Conservation (phyloP, 164 flowering plant species). For the Stephania yunnanensis region DNA sequence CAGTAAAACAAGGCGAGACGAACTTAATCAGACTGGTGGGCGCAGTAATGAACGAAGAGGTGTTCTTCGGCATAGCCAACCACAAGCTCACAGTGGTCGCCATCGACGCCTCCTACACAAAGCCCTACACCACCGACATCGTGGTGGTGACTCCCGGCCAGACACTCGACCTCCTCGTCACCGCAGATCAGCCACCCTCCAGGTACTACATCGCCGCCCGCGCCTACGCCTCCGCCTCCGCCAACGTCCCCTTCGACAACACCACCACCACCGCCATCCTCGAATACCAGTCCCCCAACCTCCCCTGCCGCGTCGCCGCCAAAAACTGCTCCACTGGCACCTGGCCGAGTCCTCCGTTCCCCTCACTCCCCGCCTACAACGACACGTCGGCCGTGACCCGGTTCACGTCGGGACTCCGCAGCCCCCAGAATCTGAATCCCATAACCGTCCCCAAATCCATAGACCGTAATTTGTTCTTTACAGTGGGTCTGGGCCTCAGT, state of each 20-base stretch:
- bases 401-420: slow-evolving; percentile 36
- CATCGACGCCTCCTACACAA: slow-evolving; percentile 66
- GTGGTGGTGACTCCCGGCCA: slow-evolving; percentile 82
- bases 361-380: slow-evolving; percentile 63
- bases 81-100: slow-evolving; percentile 65
- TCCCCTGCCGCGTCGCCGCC: slow-evolving; percentile 14
- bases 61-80: slow-evolving; percentile 66
- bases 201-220: slow-evolving; percentile 84
- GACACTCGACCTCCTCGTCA: slow-evolving; percentile 68
- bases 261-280: slow-evolving; percentile 87
- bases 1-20: slow-evolving; percentile 60
- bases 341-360: slow-evolving; percentile 27
- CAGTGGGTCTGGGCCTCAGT: slow-evolving; percentile 66
- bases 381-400: slow-evolving; percentile 60
- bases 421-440: slow-evolving; percentile 16
- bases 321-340: neutral
- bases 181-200: slow-evolving; percentile 60
- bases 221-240: slow-evolving; percentile 46
- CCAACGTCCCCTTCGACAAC: slow-evolving; percentile 61
- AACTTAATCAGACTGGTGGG: slow-evolving; percentile 62
- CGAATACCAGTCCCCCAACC: slow-evolving; percentile 38
- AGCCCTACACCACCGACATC: slow-evolving; percentile 61
- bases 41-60: slow-evolving; percentile 53
- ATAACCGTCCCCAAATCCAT: slow-evolving; percentile 43
- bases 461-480: slow-evolving; percentile 60